These are phyloP conservation scores for Xylaria digitata DNA, from an alignment of 2,329 filamentous ascomycete genomes.

Conservation along the genomic window DNA sequence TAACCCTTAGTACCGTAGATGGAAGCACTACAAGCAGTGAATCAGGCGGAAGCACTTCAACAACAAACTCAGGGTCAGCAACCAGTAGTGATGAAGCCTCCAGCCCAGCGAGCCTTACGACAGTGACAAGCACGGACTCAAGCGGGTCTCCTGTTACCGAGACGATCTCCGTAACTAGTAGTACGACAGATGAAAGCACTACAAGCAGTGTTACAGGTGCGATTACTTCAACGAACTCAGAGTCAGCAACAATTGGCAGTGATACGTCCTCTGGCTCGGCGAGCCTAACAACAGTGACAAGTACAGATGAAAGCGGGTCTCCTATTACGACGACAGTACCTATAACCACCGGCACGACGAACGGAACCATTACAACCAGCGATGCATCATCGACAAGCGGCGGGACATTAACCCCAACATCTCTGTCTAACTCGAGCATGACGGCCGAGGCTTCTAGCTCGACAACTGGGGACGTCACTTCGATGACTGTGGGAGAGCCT, in stretches of 20 bases:
- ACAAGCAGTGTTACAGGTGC: background rate
- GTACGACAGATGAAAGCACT: too few relatives aligned
- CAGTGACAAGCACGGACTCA: constrained; percentile 10
- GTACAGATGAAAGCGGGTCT: constrained; percentile 10
- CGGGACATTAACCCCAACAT: background rate
- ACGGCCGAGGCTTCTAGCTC: background rate
- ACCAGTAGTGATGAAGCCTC: background rate
- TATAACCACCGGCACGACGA: constrained; percentile 7
- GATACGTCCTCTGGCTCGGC: background rate
- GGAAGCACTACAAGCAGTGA: background rate
- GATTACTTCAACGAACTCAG: background rate
- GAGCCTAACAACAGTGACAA: constrained; percentile 8
- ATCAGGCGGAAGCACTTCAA: constrained; percentile 8
- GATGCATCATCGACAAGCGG: background rate
- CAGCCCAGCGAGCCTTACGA: background rate
- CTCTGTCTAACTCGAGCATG: constrained; percentile 12
- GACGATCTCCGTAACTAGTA: constrained; percentile 7
- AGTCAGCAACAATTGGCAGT: background rate
- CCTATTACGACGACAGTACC: constrained; percentile 17
- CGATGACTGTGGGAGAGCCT: background rate
- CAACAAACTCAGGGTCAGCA: background rate
- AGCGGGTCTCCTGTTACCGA: constrained; percentile 9
- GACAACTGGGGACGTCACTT: constrained; percentile 13
- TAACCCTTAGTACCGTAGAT: background rate
- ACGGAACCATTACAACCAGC: background rate